phyloP scores from a whole-genome alignment of 2,329 filamentous ascomycete genomes.

The Aspergillus ibericus region DNA sequence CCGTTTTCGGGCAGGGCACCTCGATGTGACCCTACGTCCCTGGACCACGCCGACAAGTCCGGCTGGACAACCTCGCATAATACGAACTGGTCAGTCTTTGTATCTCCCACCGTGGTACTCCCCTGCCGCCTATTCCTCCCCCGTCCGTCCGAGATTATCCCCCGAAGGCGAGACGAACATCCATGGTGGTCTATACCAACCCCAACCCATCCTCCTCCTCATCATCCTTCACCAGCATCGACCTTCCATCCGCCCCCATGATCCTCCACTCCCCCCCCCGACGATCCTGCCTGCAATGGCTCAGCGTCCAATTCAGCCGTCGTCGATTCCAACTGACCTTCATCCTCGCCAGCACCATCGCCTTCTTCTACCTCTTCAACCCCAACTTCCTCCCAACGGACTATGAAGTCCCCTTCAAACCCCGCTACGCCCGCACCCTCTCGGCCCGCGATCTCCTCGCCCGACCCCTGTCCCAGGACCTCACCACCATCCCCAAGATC shows the following conservation, averaged over 20 bases:
- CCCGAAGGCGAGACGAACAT: neutral
- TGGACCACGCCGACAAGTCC: neutral
- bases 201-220: neutral
- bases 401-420: neutral
- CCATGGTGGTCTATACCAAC: neutral
- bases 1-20: neutral
- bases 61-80: neutral
- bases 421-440: neutral
- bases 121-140: neutral
- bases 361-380: slow-evolving; percentile 5
- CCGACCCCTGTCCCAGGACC: slow-evolving; percentile 14
- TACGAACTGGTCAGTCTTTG: neutral
- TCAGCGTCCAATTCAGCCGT: neutral
- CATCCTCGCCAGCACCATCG: neutral
- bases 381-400: slow-evolving; percentile 3
- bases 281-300: neutral
- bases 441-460: slow-evolving; percentile 15
- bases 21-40: neutral
- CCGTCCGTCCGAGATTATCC: neutral
- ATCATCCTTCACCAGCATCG: neutral
- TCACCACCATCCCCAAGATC: slow-evolving; percentile 19
- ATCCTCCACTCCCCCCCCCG: neutral
- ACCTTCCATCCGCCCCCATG: neutral
- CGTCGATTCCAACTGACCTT: slow-evolving; percentile 1
- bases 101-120: neutral